phyloP scores from a whole-genome alignment of 192 early-diverging fungal genomes.

The Backusella mclennaniae region DNA sequence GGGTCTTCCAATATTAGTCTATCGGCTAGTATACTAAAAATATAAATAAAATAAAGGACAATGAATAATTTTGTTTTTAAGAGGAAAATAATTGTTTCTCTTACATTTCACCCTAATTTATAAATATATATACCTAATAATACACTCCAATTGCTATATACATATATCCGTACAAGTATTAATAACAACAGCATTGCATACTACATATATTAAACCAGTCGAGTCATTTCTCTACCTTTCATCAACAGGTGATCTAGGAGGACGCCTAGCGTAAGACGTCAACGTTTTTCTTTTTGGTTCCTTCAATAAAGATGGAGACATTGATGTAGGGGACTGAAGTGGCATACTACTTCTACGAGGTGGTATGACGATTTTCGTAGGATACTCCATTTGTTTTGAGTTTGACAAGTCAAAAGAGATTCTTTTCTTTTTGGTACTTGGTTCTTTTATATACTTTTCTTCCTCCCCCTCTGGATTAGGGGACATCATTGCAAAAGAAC shows the following conservation, averaged over 20 bases:
- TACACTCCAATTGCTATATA: not conserved
- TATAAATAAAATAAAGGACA: not conserved
- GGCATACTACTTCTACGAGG: constrained; percentile 14
- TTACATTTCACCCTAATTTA: constrained; percentile 4
- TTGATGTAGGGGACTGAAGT: not conserved
- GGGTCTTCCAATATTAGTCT: not conserved
- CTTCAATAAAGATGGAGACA: not conserved
- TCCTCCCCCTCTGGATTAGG: not conserved
- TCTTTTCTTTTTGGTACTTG: not conserved
- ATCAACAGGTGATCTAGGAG: not conserved
- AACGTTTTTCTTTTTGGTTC: not conserved
- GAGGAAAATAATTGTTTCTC: not conserved
- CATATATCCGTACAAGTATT: not conserved
- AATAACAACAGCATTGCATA: not conserved
- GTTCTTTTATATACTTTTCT: not conserved
- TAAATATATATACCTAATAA: not conserved
- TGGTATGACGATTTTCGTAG: not conserved
- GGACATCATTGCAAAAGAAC: not conserved
- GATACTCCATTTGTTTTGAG: not conserved
- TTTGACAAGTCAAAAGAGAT: not conserved
- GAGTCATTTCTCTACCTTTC: not conserved
- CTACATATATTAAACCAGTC: not conserved
- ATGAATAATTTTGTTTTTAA: not conserved
- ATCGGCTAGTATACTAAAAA: not conserved
- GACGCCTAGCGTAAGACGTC: not conserved